These are phyloP conservation scores for Aspergillus cejpii DNA, from an alignment of 2,329 filamentous ascomycete genomes.

Conservation along the genomic window DNA sequence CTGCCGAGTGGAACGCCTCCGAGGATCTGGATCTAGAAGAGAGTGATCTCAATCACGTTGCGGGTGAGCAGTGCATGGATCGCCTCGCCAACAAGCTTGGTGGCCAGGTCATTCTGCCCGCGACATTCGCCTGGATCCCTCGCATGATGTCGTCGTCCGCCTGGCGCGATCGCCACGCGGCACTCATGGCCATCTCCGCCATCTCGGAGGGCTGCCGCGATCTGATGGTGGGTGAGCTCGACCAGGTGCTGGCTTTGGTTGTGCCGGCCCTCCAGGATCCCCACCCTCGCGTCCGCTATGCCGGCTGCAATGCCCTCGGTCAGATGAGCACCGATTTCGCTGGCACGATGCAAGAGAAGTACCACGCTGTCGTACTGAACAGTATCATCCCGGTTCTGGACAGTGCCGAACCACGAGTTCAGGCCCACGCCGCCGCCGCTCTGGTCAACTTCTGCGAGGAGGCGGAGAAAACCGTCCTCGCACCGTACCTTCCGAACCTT, in stretches of 20 bases:
- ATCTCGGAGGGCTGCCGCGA: constrained; percentile 97
- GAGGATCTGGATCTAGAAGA: constrained; percentile 96
- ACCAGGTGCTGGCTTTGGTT: constrained; percentile 91
- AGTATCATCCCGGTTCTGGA: constrained; percentile 89
- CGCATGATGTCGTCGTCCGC: constrained; percentile 93
- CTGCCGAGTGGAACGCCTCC: constrained; percentile 81
- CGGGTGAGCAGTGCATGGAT: constrained; percentile 97
- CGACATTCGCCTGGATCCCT: constrained; percentile 94
- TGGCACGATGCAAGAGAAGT: constrained; percentile 94
- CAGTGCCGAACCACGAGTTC: constrained; percentile 84
- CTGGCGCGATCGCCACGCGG: constrained; percentile 93
- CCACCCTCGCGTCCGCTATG: constrained; percentile 92
- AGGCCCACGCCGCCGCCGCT: constrained; percentile 94
- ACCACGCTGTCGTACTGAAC: constrained; percentile 77
- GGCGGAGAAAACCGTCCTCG: constrained; percentile 82
- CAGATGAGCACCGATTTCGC: constrained; percentile 99
- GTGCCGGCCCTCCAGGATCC: constrained; percentile 82
- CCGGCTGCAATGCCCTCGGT: constrained; percentile 94
- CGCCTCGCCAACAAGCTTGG: constrained; percentile 94
- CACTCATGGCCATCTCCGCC: constrained; percentile 96
- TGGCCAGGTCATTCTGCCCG: constrained; percentile 82
- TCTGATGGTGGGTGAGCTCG: constrained; percentile 88
- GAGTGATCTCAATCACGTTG: constrained; percentile 94
- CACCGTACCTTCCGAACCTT: constrained; percentile 86
- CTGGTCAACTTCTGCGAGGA: constrained; percentile 99